phyloP scores from a whole-genome alignment of 257 asterid genomes.

The Jaltomata sinuosa region DNA sequence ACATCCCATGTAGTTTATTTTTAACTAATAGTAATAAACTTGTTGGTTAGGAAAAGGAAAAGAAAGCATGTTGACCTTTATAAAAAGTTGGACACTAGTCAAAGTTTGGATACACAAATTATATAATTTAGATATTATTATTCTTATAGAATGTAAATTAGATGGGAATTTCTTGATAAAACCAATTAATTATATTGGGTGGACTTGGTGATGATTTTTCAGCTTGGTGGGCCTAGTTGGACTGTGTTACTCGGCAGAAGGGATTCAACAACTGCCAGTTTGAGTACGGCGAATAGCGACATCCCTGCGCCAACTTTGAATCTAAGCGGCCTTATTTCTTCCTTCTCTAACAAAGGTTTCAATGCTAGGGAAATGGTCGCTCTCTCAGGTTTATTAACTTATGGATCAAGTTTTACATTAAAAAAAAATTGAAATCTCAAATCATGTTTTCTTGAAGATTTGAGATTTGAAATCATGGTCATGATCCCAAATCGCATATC shows the following conservation, averaged over 20 bases:
- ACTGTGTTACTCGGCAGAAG: background rate
- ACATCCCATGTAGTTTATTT: background rate
- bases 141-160: background rate
- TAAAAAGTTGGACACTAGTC: background rate
- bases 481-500: no score
- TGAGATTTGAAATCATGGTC: no score
- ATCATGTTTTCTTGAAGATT: no score
- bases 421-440: no score
- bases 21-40: background rate
- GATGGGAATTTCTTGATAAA: no score
- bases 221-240: constrained; percentile 3
- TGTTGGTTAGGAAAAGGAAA: background rate
- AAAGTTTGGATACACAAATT: background rate
- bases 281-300: background rate
- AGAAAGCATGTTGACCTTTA: background rate
- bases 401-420: no score
- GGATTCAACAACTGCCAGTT: background rate
- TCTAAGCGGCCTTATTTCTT: background rate
- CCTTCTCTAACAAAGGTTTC: background rate
- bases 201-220: background rate
- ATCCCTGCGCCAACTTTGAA: background rate
- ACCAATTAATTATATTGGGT: background rate
- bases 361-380: background rate
- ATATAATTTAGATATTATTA: background rate
- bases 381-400: background rate